Evolutionary conservation across 768 basidiomycete genomes (phyloP).

Genomic region (Panus rudis): DNA sequence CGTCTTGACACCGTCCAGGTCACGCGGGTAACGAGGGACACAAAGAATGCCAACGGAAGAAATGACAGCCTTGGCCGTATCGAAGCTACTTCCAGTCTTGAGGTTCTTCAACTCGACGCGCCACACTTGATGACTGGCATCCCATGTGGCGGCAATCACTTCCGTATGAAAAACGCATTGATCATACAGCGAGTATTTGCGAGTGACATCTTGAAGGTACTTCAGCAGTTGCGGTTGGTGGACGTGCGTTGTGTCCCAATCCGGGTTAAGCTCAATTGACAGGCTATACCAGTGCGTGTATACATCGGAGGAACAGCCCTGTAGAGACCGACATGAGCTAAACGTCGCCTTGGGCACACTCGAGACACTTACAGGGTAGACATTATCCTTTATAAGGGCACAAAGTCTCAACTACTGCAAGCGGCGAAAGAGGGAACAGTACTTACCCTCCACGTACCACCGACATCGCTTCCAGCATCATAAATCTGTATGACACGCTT

Average conservation of each 20-base stretch:
- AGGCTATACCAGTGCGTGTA: conserved; percentile 22
- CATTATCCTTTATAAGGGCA: conserved; percentile 13
- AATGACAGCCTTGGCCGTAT: conserved; percentile 21
- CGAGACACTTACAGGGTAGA: conserved; percentile 17
- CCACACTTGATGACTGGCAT: conserved; percentile 18
- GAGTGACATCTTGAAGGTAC: conserved; percentile 19
- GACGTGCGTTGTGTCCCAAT: conserved; percentile 20
- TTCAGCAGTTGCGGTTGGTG: conserved; percentile 21
- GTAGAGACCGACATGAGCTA: background rate
- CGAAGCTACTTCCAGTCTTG: conserved; percentile 11
- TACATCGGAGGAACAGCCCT: conserved; percentile 24
- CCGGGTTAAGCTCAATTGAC: conserved; percentile 20
- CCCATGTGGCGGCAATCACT: conserved; percentile 26
- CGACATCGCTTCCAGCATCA: conserved; percentile 22
- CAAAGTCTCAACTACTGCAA: background rate
- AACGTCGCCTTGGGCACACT: background rate
- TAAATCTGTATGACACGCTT: conserved; percentile 22
- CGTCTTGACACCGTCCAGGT: conserved; percentile 14
- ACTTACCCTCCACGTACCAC: conserved; percentile 23
- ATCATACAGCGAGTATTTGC: conserved; percentile 14
- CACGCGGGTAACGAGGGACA: conserved; percentile 18
- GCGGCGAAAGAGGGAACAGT: background rate
- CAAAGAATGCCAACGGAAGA: conserved; percentile 22
- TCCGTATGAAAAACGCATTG: conserved; percentile 19
- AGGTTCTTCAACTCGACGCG: conserved; percentile 17